These are phyloP conservation scores for Suillus discolor DNA, from an alignment of 768 basidiomycete species.

Conservation along the genomic window DNA sequence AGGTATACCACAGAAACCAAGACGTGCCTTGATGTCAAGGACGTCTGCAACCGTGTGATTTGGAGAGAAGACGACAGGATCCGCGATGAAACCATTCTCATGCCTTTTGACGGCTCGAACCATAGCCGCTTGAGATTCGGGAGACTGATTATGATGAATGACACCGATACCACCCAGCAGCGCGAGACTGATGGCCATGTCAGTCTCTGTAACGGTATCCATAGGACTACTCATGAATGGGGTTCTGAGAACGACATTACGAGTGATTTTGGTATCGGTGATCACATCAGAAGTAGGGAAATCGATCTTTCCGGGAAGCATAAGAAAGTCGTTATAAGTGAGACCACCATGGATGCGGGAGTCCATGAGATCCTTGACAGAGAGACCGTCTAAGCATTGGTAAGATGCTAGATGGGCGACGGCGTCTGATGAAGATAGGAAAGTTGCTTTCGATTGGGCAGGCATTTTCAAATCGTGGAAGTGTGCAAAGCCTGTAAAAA, in stretches of 20 bases:
- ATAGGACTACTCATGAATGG: constrained; percentile 98
- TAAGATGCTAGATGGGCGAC: constrained; percentile 78
- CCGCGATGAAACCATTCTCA: constrained; percentile 98
- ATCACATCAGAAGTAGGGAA: constrained; percentile 82
- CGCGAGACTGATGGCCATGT: constrained; percentile 93
- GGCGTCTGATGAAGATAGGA: constrained; percentile 73
- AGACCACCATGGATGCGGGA: constrained; percentile 84
- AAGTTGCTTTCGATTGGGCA: constrained; percentile 30
- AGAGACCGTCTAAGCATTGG: constrained; percentile 76
- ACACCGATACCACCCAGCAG: constrained; percentile 97
- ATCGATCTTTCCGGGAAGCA: constrained; percentile 94
- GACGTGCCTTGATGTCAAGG: constrained; percentile 85
- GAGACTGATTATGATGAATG: constrained; percentile 93
- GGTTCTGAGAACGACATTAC: constrained; percentile 89
- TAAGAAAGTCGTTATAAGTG: constrained; percentile 96
- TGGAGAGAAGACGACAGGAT: constrained; percentile 88
- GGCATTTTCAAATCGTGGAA: constrained; percentile 32
- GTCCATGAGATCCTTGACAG: constrained; percentile 86
- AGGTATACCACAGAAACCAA: constrained; percentile 96
- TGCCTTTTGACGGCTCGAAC: constrained; percentile 97
- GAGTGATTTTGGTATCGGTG: constrained; percentile 86
- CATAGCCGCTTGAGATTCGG: constrained; percentile 92
- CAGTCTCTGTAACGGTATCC: constrained; percentile 98
- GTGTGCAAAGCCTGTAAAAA: too few species aligned
- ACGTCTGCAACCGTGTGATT: constrained; percentile 83